phyloP scores from a whole-genome alignment of 2,329 filamentous ascomycete species.

The Chaetomiaceae sp. region DNA sequence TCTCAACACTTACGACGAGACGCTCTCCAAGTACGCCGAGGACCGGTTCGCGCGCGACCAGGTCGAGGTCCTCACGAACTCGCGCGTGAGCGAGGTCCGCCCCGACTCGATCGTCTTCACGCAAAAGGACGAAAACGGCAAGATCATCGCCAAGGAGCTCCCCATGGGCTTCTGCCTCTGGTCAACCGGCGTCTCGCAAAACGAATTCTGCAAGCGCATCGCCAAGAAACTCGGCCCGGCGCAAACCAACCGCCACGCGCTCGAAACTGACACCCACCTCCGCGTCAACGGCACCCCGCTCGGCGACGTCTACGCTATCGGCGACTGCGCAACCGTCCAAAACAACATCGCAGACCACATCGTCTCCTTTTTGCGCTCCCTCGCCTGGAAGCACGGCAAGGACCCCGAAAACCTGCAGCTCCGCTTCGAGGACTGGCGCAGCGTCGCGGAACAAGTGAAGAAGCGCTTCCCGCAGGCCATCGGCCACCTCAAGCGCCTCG shows the following conservation, averaged over 20 bases:
- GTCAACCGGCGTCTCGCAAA: constrained; percentile 93
- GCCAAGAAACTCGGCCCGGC: constrained; percentile 68
- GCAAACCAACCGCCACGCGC: constrained; percentile 84
- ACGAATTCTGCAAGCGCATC: constrained; percentile 71
- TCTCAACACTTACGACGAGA: constrained; percentile 96
- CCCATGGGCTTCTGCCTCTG: constrained; percentile 95
- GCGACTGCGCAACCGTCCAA: constrained; percentile 93
- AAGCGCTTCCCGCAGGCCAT: constrained; percentile 87
- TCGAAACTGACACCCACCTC: constrained; percentile 92
- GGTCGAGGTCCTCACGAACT: constrained; percentile 87
- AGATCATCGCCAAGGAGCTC: constrained; percentile 80
- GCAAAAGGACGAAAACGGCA: constrained; percentile 71
- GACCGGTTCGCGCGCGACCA: constrained; percentile 85
- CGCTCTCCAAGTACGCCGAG: constrained; percentile 87
- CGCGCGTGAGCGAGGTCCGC: constrained; percentile 84
- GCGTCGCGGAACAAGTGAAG: constrained; percentile 76
- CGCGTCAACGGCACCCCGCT: constrained; percentile 83
- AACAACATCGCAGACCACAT: constrained; percentile 95
- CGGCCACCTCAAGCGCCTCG: constrained; percentile 80
- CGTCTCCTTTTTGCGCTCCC: constrained; percentile 78
- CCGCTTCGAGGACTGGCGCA: constrained; percentile 82
- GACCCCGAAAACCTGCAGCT: constrained; percentile 86
- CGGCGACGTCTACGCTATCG: constrained; percentile 93
- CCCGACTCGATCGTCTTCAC: constrained; percentile 83
- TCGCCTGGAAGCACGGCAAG: constrained; percentile 87